Evolutionary conservation across 495 filamentous ascomycete species (phyloP), one percentile per base, ranked within the genome.

Genomic region (Bryoglossum gracile): DNA sequence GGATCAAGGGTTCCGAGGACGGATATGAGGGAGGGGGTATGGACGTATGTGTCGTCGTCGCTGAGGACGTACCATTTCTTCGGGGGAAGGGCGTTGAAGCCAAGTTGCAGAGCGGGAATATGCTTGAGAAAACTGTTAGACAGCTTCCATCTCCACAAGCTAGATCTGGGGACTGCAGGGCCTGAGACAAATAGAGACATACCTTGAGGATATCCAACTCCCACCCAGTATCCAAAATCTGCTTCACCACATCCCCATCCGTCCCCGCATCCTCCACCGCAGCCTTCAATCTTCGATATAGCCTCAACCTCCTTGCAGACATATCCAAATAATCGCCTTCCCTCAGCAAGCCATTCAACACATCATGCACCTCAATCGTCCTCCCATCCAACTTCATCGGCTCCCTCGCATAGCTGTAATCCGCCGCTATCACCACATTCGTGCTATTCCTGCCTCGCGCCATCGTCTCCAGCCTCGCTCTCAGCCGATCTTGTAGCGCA

Each of bases 221-320:
- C 71, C 69, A 73, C 8, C 71, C 71, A n/a, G n/a, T 68, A 46
- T 74, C 71, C 6, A 74, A 47, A 43, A 73, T 69, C 71, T 68
- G 72, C 8, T 70, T 70, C 41, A 64, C 65, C 2, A 51, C 48
- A 30, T 58, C 58, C 14, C 64, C 64, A n/a, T 68, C 43, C 9
- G 57, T 36, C 8, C 24, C 3, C 18, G 43, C 28, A 4, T 35
- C 4, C 33, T 65, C 63, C 18, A 74, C 50, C 0, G 68, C 68
- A 18, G 64, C 59, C 1, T 43, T 51, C 8, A 72, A 55, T 0
- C 40, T 60, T 17, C 38, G 43, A 22, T 74, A 72, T 3, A 8
- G 5, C 18, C 23, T 4, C 53, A 71, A 71, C 42, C 59, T 46
- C 19, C 63, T 30, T 21, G 62, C 56, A 48, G 58, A 50, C 23